These are phyloP conservation scores for Sclerotiophoma versabilis DNA, from an alignment of 2,329 filamentous ascomycete genomes.

Conservation along the genomic window DNA sequence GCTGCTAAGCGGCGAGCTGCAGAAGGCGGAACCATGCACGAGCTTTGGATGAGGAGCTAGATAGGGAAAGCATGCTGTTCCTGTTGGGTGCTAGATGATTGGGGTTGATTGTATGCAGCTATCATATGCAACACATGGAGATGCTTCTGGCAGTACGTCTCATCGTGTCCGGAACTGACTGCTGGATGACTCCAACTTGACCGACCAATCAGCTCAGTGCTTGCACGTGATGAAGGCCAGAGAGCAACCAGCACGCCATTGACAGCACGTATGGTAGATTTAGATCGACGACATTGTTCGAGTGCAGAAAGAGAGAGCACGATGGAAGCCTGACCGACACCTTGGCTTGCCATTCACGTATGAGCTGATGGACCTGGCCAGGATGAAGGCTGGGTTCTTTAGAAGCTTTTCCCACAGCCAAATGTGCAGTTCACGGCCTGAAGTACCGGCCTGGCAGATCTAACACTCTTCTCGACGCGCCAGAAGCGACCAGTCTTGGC, in stretches of 20 bases:
- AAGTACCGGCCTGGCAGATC: not conserved
- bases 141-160: slow-evolving; percentile 11
- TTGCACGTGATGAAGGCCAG: slow-evolving; percentile 7
- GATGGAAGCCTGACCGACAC: not conserved
- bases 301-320: not conserved
- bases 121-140: not conserved
- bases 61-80: not conserved
- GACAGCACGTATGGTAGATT: not conserved
- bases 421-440: no score
- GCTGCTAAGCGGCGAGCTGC: slow-evolving; percentile 17
- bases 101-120: not conserved
- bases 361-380: not conserved
- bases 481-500: not conserved
- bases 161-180: slow-evolving; percentile 2
- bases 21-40: slow-evolving; percentile 13
- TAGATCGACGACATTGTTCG: not conserved
- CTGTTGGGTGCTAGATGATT: not conserved
- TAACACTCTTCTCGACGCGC: not conserved
- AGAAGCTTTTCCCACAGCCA: no score
- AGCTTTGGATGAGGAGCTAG: not conserved
- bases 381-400: not conserved
- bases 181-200: not conserved
- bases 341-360: not conserved
- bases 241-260: slow-evolving; percentile 6
- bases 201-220: slow-evolving; percentile 8